These are phyloP conservation scores for Pecoramyces ruminantium DNA, from an alignment of 192 early-diverging fungal genomes.

Conservation along the genomic window DNA sequence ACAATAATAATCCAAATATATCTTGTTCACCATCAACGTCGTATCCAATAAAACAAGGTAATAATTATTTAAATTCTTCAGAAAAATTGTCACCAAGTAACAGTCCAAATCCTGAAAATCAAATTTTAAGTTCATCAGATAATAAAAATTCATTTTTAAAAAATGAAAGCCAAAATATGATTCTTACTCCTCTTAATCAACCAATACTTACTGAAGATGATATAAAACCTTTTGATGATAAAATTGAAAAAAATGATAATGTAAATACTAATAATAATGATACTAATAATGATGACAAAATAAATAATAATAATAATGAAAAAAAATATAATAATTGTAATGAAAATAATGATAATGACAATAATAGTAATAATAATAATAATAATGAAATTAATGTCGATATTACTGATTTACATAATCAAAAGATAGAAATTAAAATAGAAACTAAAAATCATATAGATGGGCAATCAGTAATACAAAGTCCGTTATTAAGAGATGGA, in stretches of 20 bases:
- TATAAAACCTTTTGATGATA: too few relatives aligned
- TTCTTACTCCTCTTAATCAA: not conserved
- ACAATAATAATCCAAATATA: not conserved
- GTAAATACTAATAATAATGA: too few relatives aligned
- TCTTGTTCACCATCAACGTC: not conserved
- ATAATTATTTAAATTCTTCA: not conserved
- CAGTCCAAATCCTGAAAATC: not conserved
- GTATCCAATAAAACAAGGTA: not conserved
- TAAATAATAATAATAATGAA: too few relatives aligned
- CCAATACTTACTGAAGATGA: not conserved
- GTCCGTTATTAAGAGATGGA: not conserved
- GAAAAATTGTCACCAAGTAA: not conserved
- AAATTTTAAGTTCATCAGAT: not conserved
- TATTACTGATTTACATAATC: not conserved
- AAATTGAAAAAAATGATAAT: too few relatives aligned
- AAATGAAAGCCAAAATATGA: not conserved
- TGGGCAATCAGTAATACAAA: not conserved
- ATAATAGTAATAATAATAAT: not conserved
- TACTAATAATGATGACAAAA: too few relatives aligned
- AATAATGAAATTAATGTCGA: not conserved
- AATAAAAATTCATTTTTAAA: not conserved
- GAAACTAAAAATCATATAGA: not conserved
- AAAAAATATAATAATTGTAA: too few relatives aligned
- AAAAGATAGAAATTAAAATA: not conserved
- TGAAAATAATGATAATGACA: too few relatives aligned